Evolutionary conservation across 2,329 filamentous ascomycete species (phyloP), one percentile per base, ranked within the genome.

Genomic region (Exophiala sp.): DNA sequence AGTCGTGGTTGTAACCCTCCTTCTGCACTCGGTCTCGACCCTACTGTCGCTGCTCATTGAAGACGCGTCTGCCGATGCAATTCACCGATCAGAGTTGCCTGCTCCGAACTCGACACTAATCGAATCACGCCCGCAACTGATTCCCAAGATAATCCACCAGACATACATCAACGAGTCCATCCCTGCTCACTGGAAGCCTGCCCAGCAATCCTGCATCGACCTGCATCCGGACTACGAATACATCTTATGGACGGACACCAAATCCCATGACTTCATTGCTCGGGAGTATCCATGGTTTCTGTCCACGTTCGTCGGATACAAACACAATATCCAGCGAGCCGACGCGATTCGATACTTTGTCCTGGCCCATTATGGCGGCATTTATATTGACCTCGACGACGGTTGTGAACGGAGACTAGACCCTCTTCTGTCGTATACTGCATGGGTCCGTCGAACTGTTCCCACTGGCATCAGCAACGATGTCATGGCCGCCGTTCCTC

Each of bases 391-490:
- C 63, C 70, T 91, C 41, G 86, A 93, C 66, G 82, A 82, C 66
- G 83, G 83, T 59, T 88, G 83, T 71, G 78, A 81, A 59, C 77
- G 81, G 51, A 77, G 77, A 43, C 74, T 86, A 41, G 83, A 86
- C 61, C 82, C 82, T 46, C 75, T 86, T 11, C 78, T 85, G 49
- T 73, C 75, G 43, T 87, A 86, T 66, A 80, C 80, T 14, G 81
- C 83, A 35, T 87, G 82, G 78, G 73, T 86, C 11, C 80, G 83
- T 57, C 79, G 81, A 57, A 90, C 86, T 0, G 71, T 77, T 2
- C 86, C 86, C 1, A 90, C 86, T 1, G 86, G 86, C 55, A 86
- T 90, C 59, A 86, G 82, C 58, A 90, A 90, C 70, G 86, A 90
- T 62, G 83, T 82, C 34, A 88, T 90, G 85, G 84, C 84, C 42